Percentiles rank a stretch among this genome's conserved stretches.
Evolutionary conservation across 169 alveolate genomes (phyloP).

Genomic region (Eimeria necatrix): DNA sequence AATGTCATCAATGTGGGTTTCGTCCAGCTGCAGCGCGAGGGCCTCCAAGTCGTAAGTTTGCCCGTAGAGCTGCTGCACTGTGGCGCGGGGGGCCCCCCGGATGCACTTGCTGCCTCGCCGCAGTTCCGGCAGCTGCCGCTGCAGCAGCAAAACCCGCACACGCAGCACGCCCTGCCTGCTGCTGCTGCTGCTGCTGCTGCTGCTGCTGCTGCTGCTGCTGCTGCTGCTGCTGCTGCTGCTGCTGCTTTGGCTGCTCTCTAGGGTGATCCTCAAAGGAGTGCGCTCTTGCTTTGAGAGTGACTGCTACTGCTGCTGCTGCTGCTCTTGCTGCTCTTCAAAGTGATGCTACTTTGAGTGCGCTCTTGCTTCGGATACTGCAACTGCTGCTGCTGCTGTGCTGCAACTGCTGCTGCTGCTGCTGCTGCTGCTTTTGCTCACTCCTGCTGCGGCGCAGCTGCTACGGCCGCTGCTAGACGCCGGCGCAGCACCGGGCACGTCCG

Average conservation of each 20-base stretch:
- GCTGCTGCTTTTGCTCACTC: not conserved
- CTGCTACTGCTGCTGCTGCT: not conserved
- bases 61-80: slow-evolving; percentile 78
- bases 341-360: not conserved
- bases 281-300: not conserved
- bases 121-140: slow-evolving; percentile 48
- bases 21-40: slow-evolving; percentile 63
- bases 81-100: slow-evolving; percentile 74
- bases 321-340: not conserved
- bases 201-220: slow-evolving; percentile 37
- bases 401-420: not conserved
- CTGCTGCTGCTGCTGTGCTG: not conserved
- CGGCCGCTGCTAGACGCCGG: not conserved
- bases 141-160: not conserved
- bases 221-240: slow-evolving; percentile 26
- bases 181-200: slow-evolving; percentile 63
- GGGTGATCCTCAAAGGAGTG: not conserved
- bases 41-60: slow-evolving; percentile 75
- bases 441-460: not conserved
- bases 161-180: not conserved
- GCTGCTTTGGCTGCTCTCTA: not conserved
- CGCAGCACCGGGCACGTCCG: not conserved
- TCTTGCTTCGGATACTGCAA: not conserved
- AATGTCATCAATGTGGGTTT: slow-evolving; percentile 42
- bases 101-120: slow-evolving; percentile 49